Evolutionary conservation across 345 rosid species (phyloP).

Genomic region (Eucalyptus marginata): DNA sequence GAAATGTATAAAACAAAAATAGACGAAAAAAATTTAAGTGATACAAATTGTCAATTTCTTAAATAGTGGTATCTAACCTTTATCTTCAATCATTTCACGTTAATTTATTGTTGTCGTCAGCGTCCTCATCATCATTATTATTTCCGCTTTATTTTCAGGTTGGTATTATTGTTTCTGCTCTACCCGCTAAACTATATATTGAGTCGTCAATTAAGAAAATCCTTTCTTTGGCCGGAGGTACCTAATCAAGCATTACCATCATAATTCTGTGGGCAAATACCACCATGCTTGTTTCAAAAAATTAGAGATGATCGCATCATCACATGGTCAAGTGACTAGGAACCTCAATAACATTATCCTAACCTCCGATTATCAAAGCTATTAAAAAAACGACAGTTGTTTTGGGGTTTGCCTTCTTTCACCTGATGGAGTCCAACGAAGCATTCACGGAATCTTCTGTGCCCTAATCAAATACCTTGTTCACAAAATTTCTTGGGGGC

Average conservation of each 20-base stretch:
- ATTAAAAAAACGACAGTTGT: background rate
- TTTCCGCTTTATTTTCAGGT: background rate
- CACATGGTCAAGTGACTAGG: background rate
- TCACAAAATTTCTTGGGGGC: background rate
- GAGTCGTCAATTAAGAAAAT: background rate
- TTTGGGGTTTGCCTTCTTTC: background rate
- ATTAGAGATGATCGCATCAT: background rate
- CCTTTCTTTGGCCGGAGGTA: background rate
- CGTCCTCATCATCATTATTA: background rate
- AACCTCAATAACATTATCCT: background rate
- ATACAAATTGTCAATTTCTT: background rate
- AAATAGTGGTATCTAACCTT: background rate
- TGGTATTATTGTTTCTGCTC: background rate
- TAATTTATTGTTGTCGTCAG: background rate
- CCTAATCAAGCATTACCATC: background rate
- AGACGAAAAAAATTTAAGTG: background rate
- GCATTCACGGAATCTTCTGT: background rate
- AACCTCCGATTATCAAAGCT: background rate
- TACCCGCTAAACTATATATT: background rate
- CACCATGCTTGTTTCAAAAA: background rate
- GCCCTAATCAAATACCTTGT: background rate
- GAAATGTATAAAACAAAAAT: background rate
- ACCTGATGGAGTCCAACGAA: background rate
- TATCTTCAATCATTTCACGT: background rate
- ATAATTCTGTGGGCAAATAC: background rate